These are phyloP conservation scores for Sinapis alba DNA, from an alignment of 441 rosid genomes.

Conservation along the genomic window DNA sequence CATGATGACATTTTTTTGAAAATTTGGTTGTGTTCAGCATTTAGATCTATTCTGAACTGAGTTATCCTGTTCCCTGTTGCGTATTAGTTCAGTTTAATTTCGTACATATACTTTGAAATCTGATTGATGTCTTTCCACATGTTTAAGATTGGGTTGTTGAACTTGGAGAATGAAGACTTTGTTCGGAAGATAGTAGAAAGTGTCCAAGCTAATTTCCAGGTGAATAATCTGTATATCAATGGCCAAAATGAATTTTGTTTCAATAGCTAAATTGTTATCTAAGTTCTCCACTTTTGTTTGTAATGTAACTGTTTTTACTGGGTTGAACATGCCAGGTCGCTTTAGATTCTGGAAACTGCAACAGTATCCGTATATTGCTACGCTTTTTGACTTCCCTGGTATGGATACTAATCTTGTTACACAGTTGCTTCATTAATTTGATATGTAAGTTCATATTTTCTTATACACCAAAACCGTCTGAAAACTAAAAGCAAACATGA, in stretches of 20 bases:
- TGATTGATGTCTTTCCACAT: slow-evolving; percentile 31
- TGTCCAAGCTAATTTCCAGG: slow-evolving; percentile 76
- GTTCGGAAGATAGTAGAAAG: slow-evolving; percentile 63
- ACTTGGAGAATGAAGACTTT: slow-evolving; percentile 94
- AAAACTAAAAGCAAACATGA: neutral
- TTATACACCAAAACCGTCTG: neutral
- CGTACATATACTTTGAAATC: neutral
- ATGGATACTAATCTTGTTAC: slow-evolving; percentile 31
- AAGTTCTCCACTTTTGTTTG: slow-evolving; percentile 3
- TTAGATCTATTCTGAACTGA: neutral
- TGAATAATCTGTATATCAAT: slow-evolving; percentile 31
- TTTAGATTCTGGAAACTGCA: slow-evolving; percentile 70
- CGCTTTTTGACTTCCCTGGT: slow-evolving; percentile 90
- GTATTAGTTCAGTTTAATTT: neutral
- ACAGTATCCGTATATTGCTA: slow-evolving; percentile 81
- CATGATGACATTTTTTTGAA: neutral
- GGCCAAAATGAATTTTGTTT: neutral
- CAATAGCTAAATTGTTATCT: slow-evolving; percentile 2
- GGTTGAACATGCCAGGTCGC: slow-evolving; percentile 63
- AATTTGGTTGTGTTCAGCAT: too few species aligned
- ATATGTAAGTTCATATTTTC: slow-evolving; percentile 2
- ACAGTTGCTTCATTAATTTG: neutral
- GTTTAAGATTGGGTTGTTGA: slow-evolving; percentile 79
- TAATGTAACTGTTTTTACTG: slow-evolving; percentile 6
- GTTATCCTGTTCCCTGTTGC: slow-evolving; percentile 10